Evolutionary conservation across 139 green algal genomes (phyloP).

Genomic region (Protoeuglena noctilucae): DNA sequence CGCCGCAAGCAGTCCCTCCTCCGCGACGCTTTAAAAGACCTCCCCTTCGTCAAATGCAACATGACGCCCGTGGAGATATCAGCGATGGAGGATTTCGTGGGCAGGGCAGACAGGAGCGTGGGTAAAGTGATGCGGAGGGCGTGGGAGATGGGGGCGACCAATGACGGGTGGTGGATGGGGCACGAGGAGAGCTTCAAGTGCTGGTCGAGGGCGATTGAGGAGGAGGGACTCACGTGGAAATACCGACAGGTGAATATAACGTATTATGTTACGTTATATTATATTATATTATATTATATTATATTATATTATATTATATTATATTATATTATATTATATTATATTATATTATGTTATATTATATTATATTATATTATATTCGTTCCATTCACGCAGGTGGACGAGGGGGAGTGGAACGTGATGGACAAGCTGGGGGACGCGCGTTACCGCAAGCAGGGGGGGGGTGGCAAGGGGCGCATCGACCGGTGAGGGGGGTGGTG

Average conservation of each 20-base stretch:
- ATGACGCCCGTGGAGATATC: slow-evolving; percentile 31
- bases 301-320: too few relatives aligned
- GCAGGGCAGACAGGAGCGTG: slow-evolving; percentile 29
- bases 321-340: too few relatives aligned
- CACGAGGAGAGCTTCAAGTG: slow-evolving; percentile 15
- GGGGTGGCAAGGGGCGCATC: slow-evolving; percentile 44
- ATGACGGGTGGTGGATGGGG: slow-evolving; percentile 48
- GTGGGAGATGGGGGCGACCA: slow-evolving; percentile 54
- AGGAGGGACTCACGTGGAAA: slow-evolving; percentile 44
- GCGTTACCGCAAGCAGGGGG: slow-evolving; percentile 33
- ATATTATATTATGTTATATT: too few relatives aligned
- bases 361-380: too few relatives aligned
- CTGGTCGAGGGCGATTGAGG: slow-evolving; percentile 44
- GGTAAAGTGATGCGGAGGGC: slow-evolving; percentile 33
- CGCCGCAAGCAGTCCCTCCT: slow-evolving; percentile 46
- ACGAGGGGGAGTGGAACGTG: slow-evolving; percentile 50
- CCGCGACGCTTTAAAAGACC: slow-evolving; percentile 17
- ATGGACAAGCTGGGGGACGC: slow-evolving; percentile 44
- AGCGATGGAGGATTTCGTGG: slow-evolving; percentile 58
- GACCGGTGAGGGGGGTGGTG: too few relatives aligned
- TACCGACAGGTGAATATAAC: slow-evolving; percentile 26
- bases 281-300: too few relatives aligned
- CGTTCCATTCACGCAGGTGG: slow-evolving; percentile 14
- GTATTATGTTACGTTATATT: too few relatives aligned
- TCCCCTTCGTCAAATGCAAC: slow-evolving; percentile 45